Evolutionary conservation across 306 rosid species (phyloP).

Genomic region (Arachis stenosperma): DNA sequence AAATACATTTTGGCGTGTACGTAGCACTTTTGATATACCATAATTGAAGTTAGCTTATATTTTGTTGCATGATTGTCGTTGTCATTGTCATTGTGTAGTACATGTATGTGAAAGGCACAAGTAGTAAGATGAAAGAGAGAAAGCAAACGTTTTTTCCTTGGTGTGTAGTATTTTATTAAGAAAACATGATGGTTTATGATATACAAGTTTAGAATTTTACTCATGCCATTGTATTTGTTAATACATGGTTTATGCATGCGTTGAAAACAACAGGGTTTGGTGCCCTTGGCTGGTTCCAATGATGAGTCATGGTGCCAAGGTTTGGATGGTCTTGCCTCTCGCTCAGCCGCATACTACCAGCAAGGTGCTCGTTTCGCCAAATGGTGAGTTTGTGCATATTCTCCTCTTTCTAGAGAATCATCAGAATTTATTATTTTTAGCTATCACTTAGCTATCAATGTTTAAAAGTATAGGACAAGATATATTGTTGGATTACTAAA

Average conservation of each 20-base stretch:
- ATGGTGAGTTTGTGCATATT: constrained; percentile 57
- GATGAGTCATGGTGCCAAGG: constrained; percentile 95
- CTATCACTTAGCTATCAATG: too few relatives aligned
- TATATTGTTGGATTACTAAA: too few relatives aligned
- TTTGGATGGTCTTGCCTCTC: constrained; percentile 86
- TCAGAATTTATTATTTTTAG: too few relatives aligned
- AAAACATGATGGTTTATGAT: background rate
- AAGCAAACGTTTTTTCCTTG: too few relatives aligned
- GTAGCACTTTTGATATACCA: too few relatives aligned
- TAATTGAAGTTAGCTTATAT: too few relatives aligned
- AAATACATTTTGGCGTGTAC: too few relatives aligned
- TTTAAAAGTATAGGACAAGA: too few relatives aligned
- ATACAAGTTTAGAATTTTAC: background rate
- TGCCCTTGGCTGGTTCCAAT: constrained; percentile 77
- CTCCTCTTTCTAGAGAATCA: background rate
- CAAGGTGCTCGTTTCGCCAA: constrained; percentile 98
- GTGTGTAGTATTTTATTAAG: background rate
- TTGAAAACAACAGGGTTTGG: constrained; percentile 72
- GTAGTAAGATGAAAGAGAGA: background rate
- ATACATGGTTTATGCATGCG: constrained; percentile 23
- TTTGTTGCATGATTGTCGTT: too few relatives aligned
- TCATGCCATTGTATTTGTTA: constrained; percentile 1
- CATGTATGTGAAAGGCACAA: background rate
- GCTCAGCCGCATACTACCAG: constrained; percentile 86
- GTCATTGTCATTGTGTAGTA: too few relatives aligned